Base-by-base conservation (phyloP, 2,329 filamentous ascomycete genomes). In the Calonectria hawksworthii region DNA sequence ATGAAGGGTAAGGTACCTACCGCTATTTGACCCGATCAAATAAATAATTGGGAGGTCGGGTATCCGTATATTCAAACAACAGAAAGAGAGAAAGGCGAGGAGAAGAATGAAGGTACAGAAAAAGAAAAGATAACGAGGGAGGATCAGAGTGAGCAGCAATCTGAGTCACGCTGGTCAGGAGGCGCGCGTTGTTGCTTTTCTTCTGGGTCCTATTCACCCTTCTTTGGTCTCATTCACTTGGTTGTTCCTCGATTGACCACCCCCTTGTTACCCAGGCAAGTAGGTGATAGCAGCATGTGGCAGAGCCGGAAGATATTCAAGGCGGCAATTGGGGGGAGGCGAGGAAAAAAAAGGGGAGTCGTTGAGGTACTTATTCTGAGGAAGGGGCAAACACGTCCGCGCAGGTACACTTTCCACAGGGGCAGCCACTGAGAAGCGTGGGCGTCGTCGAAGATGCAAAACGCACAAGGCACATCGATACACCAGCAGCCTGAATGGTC, bases 1-100 rank as follows among this genome's bases (percentile, higher is more conserved):
- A 74, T 56, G 72, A 74, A 61, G 67, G 72, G 67, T 66, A 70
- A 70, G 72, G 72, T 66, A 70, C 72, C 66, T 70, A 74, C 71
- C 70, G 70, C 64, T 73, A 73, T 63, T 69, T 73, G 59, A 50
- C 71, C 36, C 34, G 36, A 41, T 65, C 32, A 68, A 54, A 69
- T 28, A 34, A 66, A 47, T 26, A 61, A 59, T 61, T 61, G 71
- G 23, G 63, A 63, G 61, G 64, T 59, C 52, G 64, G 61, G 72
- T 68, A 64, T 28, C 32, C 64, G 38, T 41, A 41, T 41, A 41
- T 41, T 63, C 14, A 63, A 56, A 28, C 56, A 41, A 61, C n/a
- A 23, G 28, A 61, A 61, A 2, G 30, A 51, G 44, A 34, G 41
- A 32, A 54, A 54, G 36, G 54, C 28, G 68, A 69, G 18, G 36